Conservation (phyloP, 768 basidiomycete genomes). For the Pholiota molesta region DNA sequence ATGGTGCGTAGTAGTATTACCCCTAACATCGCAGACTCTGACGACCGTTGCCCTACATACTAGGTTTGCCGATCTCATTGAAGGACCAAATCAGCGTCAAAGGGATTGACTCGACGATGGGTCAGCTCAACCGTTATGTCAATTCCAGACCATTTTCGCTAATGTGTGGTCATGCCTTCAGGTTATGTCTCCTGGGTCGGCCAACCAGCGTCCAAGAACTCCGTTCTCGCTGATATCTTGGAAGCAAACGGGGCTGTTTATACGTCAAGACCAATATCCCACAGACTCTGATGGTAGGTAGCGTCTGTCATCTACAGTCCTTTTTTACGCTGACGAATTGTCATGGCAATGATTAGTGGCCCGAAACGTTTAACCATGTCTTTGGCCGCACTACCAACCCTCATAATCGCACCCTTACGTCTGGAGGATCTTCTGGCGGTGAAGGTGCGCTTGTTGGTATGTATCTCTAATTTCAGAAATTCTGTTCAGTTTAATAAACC, state of each 20-base stretch:
- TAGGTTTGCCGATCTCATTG: slow-evolving; percentile 65
- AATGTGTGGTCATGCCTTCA: slow-evolving; percentile 19
- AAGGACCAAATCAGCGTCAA: slow-evolving; percentile 76
- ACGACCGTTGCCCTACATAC: background rate
- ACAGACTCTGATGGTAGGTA: slow-evolving; percentile 76
- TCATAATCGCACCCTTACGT: slow-evolving; percentile 67
- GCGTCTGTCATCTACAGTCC: background rate
- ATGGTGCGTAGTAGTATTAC: slow-evolving; percentile 44
- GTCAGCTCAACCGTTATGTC: slow-evolving; percentile 28
- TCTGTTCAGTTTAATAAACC: background rate
- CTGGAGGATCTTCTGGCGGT: slow-evolving; percentile 85
- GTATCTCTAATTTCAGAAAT: background rate
- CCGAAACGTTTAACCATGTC: slow-evolving; percentile 77
- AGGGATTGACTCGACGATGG: slow-evolving; percentile 72
- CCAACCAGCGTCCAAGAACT: slow-evolving; percentile 56
- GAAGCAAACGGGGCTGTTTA: slow-evolving; percentile 68
- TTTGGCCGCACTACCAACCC: slow-evolving; percentile 84
- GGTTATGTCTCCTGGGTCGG: slow-evolving; percentile 80
- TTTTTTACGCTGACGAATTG: background rate
- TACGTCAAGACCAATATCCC: slow-evolving; percentile 80
- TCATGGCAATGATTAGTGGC: slow-evolving; percentile 48
- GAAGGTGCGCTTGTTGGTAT: slow-evolving; percentile 78
- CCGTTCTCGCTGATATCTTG: slow-evolving; percentile 69
- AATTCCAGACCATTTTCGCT: background rate
- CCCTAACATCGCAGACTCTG: background rate